Base-by-base conservation (phyloP, 164 flowering plant species). In the Chimonanthus salicifolius region DNA sequence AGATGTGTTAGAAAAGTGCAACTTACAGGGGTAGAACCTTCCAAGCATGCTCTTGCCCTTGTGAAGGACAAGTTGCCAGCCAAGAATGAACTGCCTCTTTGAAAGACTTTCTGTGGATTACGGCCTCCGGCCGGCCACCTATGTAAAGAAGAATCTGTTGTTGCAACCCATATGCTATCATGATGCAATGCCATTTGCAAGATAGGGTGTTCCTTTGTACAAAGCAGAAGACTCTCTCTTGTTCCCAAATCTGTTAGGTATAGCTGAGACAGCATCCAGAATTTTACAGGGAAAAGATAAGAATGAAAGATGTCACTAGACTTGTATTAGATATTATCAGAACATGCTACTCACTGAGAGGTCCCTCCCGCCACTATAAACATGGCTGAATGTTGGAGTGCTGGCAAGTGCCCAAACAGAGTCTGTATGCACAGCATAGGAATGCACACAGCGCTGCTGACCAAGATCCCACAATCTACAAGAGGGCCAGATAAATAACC, bases 381-480 rank as follows among this genome's bases (percentile, higher is more conserved):
- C 99, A 85, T 95, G 97, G 82, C 89, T 92, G 81, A 95, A 95
- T 50, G 94, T 78, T 66, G 96, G 90, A 6, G 94, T 90, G 82
- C 96, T 87, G 7, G 98, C 98, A 87, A 95, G 99, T 70, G 99
- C 97, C 99, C 99, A 95, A 45, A 93, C 99, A 81, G 99, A 95
- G 80, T 95, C 98, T 6, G 98, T 90, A 80, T 95, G 99, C 72
- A 95, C 98, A 72, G 97, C 97, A 89, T 95, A 95, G 7, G 99
- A 89, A 82, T 95, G 99, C 69, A 95, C 79, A 69, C 99, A 95
- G n/a, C 98, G 91, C 79, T 95, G 99, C 83, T 93, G 97, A 76
- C 97, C 96, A 74, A 95, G 97, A 85, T 95, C 99, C 99, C 99
- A 93, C 65, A 95, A 82, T 69, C 99, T 95, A 78, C 70, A 72